phyloP scores from a whole-genome alignment of 2,329 filamentous ascomycete species.

The Alternaria rosae region DNA sequence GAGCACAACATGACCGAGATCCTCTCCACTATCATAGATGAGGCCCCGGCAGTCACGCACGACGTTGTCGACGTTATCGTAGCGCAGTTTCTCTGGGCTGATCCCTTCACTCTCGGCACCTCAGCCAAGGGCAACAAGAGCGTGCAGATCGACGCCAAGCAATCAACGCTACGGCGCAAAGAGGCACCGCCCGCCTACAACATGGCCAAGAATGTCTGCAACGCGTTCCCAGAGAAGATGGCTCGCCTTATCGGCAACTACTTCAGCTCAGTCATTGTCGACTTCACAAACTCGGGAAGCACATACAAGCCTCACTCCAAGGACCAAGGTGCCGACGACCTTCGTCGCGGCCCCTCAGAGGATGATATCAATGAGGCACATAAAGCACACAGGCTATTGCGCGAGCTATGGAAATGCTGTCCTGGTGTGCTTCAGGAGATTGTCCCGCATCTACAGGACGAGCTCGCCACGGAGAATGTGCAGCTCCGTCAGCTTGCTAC shows the following conservation, averaged over 20 bases:
- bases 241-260: constrained; percentile 92
- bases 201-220: constrained; percentile 95
- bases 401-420: constrained; percentile 92
- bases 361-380: constrained; percentile 85
- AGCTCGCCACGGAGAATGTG: constrained; percentile 88
- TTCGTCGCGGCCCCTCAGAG: constrained; percentile 71
- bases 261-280: constrained; percentile 95
- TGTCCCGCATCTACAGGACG: constrained; percentile 89
- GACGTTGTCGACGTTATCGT: constrained; percentile 92
- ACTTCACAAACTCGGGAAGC: constrained; percentile 64
- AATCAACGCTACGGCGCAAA: constrained; percentile 83
- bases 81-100: constrained; percentile 91
- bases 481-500: constrained; percentile 87
- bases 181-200: constrained; percentile 92
- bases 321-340: constrained; percentile 55
- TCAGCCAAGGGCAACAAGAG: constrained; percentile 59
- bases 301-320: constrained; percentile 37
- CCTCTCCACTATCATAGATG: constrained; percentile 85
- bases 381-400: constrained; percentile 87
- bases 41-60: constrained; percentile 77
- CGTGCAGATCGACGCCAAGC: constrained; percentile 71
- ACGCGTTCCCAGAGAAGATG: constrained; percentile 90
- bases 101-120: constrained; percentile 64
- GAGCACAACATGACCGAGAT: constrained; percentile 91
- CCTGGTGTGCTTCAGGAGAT: constrained; percentile 91